A percentile compares a stretch with the other conserved stretches of the same genome.
Evolutionary conservation across 148 eudicot species (phyloP).

Genomic region (Gaultheria prostrata): DNA sequence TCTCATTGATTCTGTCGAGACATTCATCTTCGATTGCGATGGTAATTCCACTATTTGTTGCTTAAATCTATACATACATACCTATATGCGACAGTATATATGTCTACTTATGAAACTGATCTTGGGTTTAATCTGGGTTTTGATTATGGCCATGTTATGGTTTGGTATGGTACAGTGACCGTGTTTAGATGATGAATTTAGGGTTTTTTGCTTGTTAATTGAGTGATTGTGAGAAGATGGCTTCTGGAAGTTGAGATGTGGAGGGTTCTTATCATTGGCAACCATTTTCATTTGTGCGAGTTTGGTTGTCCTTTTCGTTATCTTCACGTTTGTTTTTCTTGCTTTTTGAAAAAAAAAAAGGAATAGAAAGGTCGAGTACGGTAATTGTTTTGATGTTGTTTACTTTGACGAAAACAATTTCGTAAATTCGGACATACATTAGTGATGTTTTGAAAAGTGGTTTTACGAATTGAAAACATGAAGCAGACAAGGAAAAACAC

Average conservation of each 20-base stretch:
- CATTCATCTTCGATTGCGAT: conserved; percentile 89
- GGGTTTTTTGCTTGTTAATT: not conserved
- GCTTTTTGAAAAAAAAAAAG: not conserved
- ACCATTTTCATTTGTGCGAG: not conserved
- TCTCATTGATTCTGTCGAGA: conserved; percentile 79
- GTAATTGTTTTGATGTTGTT: not conserved
- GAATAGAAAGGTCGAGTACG: not conserved
- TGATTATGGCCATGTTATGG: not conserved
- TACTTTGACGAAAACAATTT: too few relatives aligned
- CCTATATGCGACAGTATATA: too few relatives aligned
- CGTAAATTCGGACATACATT: too few relatives aligned
- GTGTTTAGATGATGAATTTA: not conserved
- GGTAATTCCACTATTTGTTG: conserved; percentile 18
- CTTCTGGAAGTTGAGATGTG: not conserved
- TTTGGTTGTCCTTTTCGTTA: not conserved
- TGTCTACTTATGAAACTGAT: not conserved
- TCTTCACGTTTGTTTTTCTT: not conserved
- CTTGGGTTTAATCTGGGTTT: not conserved
- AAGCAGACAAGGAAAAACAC: too few relatives aligned
- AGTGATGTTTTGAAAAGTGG: too few relatives aligned
- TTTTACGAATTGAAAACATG: too few relatives aligned
- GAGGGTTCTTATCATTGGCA: not conserved
- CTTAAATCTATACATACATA: not conserved
- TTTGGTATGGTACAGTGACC: not conserved
- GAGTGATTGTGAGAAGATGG: not conserved